Conservation (phyloP, 2,329 filamentous ascomycete species). For the Diplodia sapinea region DNA sequence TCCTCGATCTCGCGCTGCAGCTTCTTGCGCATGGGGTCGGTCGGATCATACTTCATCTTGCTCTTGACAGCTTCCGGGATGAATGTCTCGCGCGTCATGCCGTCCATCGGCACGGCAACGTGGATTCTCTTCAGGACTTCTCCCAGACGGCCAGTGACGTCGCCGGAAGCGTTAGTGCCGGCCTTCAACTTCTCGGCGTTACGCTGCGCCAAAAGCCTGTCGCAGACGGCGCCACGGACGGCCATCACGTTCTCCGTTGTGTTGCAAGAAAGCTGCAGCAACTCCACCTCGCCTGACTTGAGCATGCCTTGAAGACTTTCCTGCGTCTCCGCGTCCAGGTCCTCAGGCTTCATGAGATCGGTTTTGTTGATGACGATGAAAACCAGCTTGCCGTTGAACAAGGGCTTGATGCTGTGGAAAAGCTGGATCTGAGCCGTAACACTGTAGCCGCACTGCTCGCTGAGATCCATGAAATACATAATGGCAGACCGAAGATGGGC, state of each 20-base stretch:
- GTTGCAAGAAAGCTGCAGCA: constrained; percentile 92
- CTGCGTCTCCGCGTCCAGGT: constrained; percentile 79
- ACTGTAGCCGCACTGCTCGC: constrained; percentile 94
- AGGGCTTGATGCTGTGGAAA: constrained; percentile 94
- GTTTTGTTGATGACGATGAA: constrained; percentile 99
- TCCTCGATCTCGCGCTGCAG: constrained; percentile 88
- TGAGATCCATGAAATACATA: constrained; percentile 97
- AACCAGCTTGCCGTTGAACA: constrained; percentile 96
- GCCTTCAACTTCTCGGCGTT: constrained; percentile 94
- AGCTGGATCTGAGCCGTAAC: constrained; percentile 91
- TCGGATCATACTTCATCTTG: constrained; percentile 87
- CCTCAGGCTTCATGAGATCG: constrained; percentile 85
- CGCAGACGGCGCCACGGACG: constrained; percentile 93
- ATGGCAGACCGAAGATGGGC: constrained; percentile 95
- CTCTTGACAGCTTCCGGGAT: constrained; percentile 85
- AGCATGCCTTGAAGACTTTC: constrained; percentile 78
- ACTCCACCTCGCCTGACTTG: constrained; percentile 87
- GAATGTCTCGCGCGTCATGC: constrained; percentile 77
- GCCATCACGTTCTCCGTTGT: constrained; percentile 93
- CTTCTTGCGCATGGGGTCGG: constrained; percentile 80
- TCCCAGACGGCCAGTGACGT: constrained; percentile 79
- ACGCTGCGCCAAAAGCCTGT: constrained; percentile 88
- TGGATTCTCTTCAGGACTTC: constrained; percentile 95
- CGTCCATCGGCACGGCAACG: constrained; percentile 90
- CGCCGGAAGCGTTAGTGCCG: constrained; percentile 78